Evolutionary conservation across 208 protist genomes (phyloP).

Genomic region (Trypanosoma congolense): DNA sequence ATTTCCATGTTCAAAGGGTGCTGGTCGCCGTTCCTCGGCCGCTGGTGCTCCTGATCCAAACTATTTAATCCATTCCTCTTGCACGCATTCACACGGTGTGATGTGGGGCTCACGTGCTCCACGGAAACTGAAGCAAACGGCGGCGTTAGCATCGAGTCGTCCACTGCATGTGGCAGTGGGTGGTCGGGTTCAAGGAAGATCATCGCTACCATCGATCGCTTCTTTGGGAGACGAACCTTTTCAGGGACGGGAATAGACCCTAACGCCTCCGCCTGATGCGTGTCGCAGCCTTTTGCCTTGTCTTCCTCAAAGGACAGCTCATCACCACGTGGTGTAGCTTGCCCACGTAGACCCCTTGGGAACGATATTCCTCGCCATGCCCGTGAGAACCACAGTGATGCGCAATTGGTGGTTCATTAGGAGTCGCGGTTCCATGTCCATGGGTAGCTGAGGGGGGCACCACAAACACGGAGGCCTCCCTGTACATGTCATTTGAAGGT

Average conservation of each 20-base stretch:
- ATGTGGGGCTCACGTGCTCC: neutral
- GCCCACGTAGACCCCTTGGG: too few species aligned
- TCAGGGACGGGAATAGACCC: neutral
- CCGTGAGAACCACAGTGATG: neutral
- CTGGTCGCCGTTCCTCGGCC: neutral
- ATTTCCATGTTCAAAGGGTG: neutral
- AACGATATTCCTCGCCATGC: too few species aligned
- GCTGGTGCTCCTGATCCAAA: neutral
- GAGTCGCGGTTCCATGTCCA: neutral
- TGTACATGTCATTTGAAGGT: neutral
- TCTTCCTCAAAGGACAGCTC: too few species aligned
- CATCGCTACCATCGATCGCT: neutral
- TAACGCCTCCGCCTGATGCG: neutral
- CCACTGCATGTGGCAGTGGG: neutral
- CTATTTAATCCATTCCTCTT: neutral
- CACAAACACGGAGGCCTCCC: neutral
- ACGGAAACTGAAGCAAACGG: neutral
- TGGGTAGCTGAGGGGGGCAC: neutral
- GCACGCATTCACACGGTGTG: neutral
- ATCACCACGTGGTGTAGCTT: too few species aligned
- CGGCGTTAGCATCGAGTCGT: neutral
- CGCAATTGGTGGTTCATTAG: neutral
- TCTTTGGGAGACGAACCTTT: neutral
- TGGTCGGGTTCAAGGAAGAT: neutral
- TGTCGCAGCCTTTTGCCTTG: too few species aligned